Base-by-base conservation (phyloP, 768 basidiomycete species). In the Postia placenta region DNA sequence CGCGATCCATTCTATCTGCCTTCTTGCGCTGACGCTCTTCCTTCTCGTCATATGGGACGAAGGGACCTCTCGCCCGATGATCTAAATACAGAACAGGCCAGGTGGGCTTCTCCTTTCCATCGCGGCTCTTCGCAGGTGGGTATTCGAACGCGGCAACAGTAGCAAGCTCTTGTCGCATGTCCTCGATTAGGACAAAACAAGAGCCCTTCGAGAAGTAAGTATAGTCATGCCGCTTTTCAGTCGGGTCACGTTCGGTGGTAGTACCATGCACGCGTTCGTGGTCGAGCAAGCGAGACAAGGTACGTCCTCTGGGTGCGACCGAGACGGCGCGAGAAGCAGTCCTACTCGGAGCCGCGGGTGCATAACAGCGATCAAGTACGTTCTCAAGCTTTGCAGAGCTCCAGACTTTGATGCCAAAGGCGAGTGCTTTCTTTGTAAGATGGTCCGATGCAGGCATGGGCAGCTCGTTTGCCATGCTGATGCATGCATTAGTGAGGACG, bases 141-240 rank as follows among this genome's bases (percentile, higher is more conserved):
- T 95, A 97, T 64, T 98, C 92, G 50, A 89, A 81, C 15, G 80
- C 77, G 45, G 87, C 81, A 54, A 98, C 78, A 1, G 96, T 90
- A 12, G 92, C 85, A 35, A 93, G 72, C 56, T 92, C 85, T 47
- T 85, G 81, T 3, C 76, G 79, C 49, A 92, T 76, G 60, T 98
- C 95, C 64, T 98, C 94, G n/a, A 97, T 79, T 38, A 98, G 76
- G 39, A 97, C 75, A 63, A 92, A 97, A 61, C 78, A 83, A 45
- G 76, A 80, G 36, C 75, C 74, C 36, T 81, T 79, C 15, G 78
- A 67, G 66, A 98, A 98, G 64, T 98, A 99, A 49, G 77, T 80
- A 61, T 81, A 91, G 65, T 94, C 92, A 54, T 87, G 84, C 43
- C 93, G 81, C 53, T 80, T 89, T 53, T 93, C 88, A 17, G 79